Base-by-base conservation (phyloP, 2,329 filamentous ascomycete species). In the Sclerotinia spermophila region DNA sequence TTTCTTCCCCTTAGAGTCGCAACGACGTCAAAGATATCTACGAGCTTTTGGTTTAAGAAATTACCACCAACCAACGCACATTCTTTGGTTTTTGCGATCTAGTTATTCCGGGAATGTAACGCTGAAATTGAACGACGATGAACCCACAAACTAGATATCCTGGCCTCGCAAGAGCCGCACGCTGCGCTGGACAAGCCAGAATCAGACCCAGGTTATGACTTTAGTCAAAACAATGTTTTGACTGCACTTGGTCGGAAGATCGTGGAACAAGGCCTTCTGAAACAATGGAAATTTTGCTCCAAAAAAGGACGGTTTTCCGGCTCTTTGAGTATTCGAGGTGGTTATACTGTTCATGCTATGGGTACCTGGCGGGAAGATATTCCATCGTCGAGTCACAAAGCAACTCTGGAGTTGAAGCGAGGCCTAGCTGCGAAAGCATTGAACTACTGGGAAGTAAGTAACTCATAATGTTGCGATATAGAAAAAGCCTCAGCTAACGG, bases 131-230 rank as follows among this genome's bases (percentile, higher is more conserved):
- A n/a, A n/a, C 21, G 3, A 59, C n/a, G n/a, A 59, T 59, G 33
- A 8, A n/a, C 2, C 13, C 8, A 6, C 35, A n/a, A n/a, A n/a
- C 21, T 13, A 38, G 6, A 40, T n/a, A 1, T 2, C 1, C 6
- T 5, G 11, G 33, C 24, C 21, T 17, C 24, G 56, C 56, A 38
- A 35, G 3, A 59, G 21, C 15, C 33, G 24, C 33, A 5, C 30
- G n/a, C 56, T 59, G 33, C 35, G 17, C 17, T 24, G 35, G 17
- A 59, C 5, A 59, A 10, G 5, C 0, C 56, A 40, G 56, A n/a
- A 38, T n/a, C 15, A 8, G 6, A 38, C n/a, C 17, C 35, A n/a
- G 17, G n/a, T 1, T 24, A 38, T 40, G 56, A 6, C 3, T 17
- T 15, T 40, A 7, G 24, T 6, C 35, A 8, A 3, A 59, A 38